Conservation (phyloP, 331 rosid genomes). For the Quercus lobata region DNA sequence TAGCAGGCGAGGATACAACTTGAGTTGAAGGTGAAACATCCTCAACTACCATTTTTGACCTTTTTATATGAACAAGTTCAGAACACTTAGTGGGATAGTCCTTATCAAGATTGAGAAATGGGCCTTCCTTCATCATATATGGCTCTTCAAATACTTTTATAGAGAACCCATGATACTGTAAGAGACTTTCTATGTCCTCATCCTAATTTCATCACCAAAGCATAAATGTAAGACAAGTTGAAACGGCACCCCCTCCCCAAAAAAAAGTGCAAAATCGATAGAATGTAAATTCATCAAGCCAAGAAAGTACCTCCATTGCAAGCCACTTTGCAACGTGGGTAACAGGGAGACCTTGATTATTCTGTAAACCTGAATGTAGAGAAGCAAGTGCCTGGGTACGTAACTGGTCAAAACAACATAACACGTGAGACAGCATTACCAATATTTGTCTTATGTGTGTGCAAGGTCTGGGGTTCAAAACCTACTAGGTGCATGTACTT, state of each 20-base stretch:
- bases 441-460: neutral
- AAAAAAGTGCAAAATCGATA: slow-evolving; percentile 5
- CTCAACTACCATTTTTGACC: slow-evolving; percentile 50
- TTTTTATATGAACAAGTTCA: slow-evolving; percentile 69
- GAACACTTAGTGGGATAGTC: slow-evolving; percentile 92
- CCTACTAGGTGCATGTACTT: neutral
- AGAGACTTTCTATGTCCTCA: slow-evolving; percentile 67
- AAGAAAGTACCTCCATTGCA: slow-evolving; percentile 82
- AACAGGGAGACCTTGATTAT: slow-evolving; percentile 89
- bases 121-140: slow-evolving; percentile 87
- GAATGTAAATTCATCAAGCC: slow-evolving; percentile 16
- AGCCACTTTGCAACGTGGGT: slow-evolving; percentile 78
- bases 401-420: slow-evolving; percentile 49
- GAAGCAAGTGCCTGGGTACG: slow-evolving; percentile 97
- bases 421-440: slow-evolving; percentile 3
- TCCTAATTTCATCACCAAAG: slow-evolving; percentile 57
- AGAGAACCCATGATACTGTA: slow-evolving; percentile 76
- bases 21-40: slow-evolving; percentile 53
- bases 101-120: slow-evolving; percentile 61
- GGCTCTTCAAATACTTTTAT: slow-evolving; percentile 72
- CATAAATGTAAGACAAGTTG: slow-evolving; percentile 21
- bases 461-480: too few species aligned
- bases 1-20: slow-evolving; percentile 25
- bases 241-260: neutral
- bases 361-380: slow-evolving; percentile 83